A percentile compares a stretch with the other conserved stretches of the same genome.
Conservation (phyloP, 805 yeast genomes). For the Candida odintsovae region DNA sequence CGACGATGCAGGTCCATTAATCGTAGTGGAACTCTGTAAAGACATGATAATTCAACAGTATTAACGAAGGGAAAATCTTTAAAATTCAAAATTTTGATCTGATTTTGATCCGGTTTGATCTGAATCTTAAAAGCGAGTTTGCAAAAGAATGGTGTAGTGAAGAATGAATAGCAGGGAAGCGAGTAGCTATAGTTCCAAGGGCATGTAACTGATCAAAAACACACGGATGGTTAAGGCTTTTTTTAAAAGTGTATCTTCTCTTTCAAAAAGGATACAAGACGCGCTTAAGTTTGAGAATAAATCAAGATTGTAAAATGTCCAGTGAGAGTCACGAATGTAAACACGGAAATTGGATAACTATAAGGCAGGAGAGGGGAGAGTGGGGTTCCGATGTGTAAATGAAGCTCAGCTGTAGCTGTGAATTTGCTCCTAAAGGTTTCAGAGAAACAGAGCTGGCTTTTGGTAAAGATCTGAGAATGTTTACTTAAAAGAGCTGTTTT, state of each 20-base stretch:
- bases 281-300: neutral
- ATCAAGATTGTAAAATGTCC: no score
- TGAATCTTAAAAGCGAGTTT: neutral
- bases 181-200: neutral
- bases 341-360: no score
- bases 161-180: neutral
- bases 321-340: no score
- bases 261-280: no score
- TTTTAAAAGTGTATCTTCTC: no score
- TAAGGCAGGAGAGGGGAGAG: no score
- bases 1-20: neutral
- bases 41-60: neutral
- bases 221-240: neutral
- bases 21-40: neutral
- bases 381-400: no score
- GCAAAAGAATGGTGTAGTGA: neutral
- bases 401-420: no score
- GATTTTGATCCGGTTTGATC: neutral
- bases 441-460: no score
- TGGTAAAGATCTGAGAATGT: neutral
- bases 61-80: no score
- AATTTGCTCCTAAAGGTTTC: no score
- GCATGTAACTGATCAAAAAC: neutral
- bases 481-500: neutral
- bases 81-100: no score